phyloP scores from a whole-genome alignment of 192 early-diverging fungal genomes.

The Backusella tarrabulga region DNA sequence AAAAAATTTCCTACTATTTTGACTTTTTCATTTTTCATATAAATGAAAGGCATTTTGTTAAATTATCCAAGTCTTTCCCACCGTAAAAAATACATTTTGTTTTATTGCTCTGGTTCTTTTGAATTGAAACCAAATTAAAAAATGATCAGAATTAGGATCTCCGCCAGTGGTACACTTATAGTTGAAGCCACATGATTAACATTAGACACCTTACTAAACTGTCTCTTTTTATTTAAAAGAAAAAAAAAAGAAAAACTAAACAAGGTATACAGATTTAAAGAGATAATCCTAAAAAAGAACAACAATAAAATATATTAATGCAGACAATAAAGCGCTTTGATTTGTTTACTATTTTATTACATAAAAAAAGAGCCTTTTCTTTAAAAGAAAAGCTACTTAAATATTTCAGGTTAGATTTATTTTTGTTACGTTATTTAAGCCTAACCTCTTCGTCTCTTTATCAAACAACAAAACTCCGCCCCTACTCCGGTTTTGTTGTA shows the following conservation, averaged over 20 bases:
- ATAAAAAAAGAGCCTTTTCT: not conserved
- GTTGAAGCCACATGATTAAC: not conserved
- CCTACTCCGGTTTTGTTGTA: not conserved
- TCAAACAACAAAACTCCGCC: not conserved
- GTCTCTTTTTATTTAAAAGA: not conserved
- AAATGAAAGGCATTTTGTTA: not conserved
- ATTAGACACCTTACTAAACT: constrained; percentile 3
- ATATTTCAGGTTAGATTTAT: constrained; percentile 5
- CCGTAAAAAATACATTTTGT: not conserved
- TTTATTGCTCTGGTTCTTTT: not conserved
- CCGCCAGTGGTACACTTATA: not conserved
- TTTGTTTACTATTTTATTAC: not conserved
- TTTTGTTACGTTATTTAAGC: not conserved
- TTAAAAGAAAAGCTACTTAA: not conserved
- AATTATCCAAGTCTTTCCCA: not conserved
- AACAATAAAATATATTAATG: not conserved
- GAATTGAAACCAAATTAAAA: constrained; percentile 1
- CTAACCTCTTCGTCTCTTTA: not conserved
- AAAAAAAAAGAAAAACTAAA: not conserved
- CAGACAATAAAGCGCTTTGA: not conserved
- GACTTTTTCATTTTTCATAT: not conserved
- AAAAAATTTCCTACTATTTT: too few relatives aligned
- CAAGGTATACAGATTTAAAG: not conserved
- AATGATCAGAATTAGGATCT: not conserved
- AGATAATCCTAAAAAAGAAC: not conserved